Evolutionary conservation across 192 early-diverging fungal genomes (phyloP).

Genomic region (Coemansia sp.): DNA sequence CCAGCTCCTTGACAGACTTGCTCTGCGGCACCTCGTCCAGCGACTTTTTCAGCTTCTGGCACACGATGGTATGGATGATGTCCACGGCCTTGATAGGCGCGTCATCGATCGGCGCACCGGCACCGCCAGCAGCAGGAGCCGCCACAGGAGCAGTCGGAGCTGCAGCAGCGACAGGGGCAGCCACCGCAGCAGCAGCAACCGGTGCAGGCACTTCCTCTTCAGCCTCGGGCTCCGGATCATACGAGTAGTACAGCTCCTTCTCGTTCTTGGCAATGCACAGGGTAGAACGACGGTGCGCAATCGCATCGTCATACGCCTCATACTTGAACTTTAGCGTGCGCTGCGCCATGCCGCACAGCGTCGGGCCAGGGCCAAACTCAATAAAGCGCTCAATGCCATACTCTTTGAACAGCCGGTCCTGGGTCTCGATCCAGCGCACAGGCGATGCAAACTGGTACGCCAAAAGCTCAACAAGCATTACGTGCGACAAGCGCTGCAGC

Average conservation of each 20-base stretch:
- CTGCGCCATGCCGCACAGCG: conserved; percentile 89
- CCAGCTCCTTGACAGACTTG: conserved; percentile 79
- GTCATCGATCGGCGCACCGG: conserved; percentile 67
- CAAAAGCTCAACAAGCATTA: conserved; percentile 85
- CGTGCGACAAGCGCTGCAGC: conserved; percentile 78
- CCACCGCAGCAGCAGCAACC: conserved; percentile 58
- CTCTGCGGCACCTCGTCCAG: conserved; percentile 72
- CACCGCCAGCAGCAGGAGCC: conserved; percentile 41
- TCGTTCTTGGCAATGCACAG: conserved; percentile 86
- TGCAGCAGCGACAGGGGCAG: conserved; percentile 54
- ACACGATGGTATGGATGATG: conserved; percentile 78
- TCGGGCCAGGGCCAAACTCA: conserved; percentile 86
- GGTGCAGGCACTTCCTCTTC: conserved; percentile 53
- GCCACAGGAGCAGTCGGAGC: conserved; percentile 58
- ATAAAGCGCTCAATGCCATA: conserved; percentile 78
- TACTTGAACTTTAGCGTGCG: conserved; percentile 97
- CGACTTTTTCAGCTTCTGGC: conserved; percentile 92
- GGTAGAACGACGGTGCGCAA: conserved; percentile 85
- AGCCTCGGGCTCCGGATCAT: conserved; percentile 69
- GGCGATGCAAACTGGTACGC: conserved; percentile 93
- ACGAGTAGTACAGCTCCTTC: conserved; percentile 93
- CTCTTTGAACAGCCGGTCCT: conserved; percentile 80
- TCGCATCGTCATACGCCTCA: conserved; percentile 91
- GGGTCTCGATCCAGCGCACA: conserved; percentile 97
- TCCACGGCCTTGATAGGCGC: conserved; percentile 80